phyloP scores from a whole-genome alignment of 2,329 filamentous ascomycete species.

The Incumbomyces delicatus region DNA sequence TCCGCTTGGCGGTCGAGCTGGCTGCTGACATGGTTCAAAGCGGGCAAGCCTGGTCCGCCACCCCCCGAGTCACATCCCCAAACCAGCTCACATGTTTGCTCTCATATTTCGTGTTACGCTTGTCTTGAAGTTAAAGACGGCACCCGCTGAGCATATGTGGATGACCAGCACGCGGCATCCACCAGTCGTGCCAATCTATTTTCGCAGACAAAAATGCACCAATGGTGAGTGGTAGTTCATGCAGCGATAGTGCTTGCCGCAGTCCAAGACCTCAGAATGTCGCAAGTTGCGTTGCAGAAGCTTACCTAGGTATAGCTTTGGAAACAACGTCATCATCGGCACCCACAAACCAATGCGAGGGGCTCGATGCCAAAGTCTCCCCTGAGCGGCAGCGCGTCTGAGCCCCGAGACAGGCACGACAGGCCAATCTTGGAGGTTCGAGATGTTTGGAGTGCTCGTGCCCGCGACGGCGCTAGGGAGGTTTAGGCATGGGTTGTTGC shows the following conservation, averaged over 20 bases:
- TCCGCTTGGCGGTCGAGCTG: too few relatives aligned
- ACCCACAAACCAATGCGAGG: slow-evolving; percentile 1
- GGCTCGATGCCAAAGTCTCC: not conserved
- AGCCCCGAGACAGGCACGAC: not conserved
- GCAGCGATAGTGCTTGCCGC: not conserved
- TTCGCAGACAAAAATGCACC: not conserved
- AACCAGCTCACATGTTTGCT: too few relatives aligned
- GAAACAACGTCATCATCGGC: not conserved
- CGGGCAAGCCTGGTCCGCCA: too few relatives aligned
- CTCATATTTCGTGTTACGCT: too few relatives aligned
- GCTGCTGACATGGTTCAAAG: too few relatives aligned
- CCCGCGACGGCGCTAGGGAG: not conserved
- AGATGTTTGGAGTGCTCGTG: not conserved
- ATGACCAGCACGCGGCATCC: too few relatives aligned
- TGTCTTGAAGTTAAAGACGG: too few relatives aligned
- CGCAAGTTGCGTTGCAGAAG: not conserved
- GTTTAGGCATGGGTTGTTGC: not conserved
- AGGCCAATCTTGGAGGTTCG: not conserved
- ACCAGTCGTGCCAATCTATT: too few relatives aligned
- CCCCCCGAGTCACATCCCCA: too few relatives aligned
- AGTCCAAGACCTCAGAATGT: not conserved
- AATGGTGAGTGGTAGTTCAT: not conserved
- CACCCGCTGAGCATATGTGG: too few relatives aligned
- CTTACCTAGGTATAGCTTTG: not conserved
- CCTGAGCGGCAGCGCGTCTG: slow-evolving; percentile 1